Percentiles rank a stretch among this genome's conserved stretches.
These are phyloP conservation scores for Fagopyrum homotropicum DNA, from an alignment of 148 eudicot species.

Conservation along the genomic window DNA sequence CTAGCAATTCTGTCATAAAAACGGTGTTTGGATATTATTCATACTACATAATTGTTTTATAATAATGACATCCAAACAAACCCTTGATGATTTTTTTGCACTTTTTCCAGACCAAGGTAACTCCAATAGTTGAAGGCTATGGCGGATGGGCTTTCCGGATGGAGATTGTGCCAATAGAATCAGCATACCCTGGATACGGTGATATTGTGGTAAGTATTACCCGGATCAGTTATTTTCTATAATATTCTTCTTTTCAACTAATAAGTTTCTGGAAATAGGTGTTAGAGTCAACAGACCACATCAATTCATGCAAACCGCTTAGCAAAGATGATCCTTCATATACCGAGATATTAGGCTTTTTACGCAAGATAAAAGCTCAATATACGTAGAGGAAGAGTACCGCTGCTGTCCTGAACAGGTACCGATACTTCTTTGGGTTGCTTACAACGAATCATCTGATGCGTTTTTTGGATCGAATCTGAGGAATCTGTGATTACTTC, in stretches of 20 bases:
- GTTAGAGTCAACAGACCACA: constrained; percentile 94
- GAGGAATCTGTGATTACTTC: neutral
- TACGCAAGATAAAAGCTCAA: constrained; percentile 62
- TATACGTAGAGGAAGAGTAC: neutral
- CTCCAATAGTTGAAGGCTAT: constrained; percentile 96
- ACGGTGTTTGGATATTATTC: too few species aligned
- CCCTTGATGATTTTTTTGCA: constrained; percentile 8
- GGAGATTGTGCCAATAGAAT: constrained; percentile 96
- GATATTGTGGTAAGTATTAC: constrained; percentile 82
- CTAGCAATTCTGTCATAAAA: too few species aligned
- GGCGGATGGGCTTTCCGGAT: constrained; percentile 98
- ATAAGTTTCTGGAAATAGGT: constrained; percentile 35
- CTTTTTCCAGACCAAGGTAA: constrained; percentile 80
- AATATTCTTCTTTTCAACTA: neutral
- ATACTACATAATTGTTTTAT: too few species aligned
- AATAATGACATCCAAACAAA: neutral
- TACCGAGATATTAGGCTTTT: constrained; percentile 61
- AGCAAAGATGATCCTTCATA: constrained; percentile 82
- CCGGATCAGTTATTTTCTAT: neutral
- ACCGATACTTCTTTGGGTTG: neutral
- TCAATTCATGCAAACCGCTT: constrained; percentile 94
- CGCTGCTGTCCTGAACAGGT: neutral
- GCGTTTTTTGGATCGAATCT: neutral
- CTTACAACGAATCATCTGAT: too few species aligned
- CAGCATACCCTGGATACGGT: constrained; percentile 99